Evolutionary conservation across 805 yeast species (phyloP).

Genomic region (Kuraishia molischiana): DNA sequence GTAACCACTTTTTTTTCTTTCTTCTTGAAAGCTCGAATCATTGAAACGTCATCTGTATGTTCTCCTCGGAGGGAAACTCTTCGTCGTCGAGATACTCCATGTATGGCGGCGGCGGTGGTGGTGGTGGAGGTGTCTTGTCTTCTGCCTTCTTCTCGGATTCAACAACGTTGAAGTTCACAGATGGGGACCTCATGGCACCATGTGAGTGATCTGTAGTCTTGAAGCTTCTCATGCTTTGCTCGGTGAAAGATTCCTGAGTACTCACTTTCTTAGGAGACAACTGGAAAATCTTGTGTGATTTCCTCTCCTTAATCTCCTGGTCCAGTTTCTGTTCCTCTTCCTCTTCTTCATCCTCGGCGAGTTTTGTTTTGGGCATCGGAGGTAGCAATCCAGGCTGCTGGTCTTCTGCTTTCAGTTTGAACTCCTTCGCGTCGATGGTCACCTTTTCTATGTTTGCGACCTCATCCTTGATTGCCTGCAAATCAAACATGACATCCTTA

Average conservation of each 20-base stretch:
- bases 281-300: not conserved
- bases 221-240: not conserved
- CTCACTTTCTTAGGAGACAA: not conserved
- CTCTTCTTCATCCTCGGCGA: conserved; percentile 6
- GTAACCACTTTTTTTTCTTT: too few species aligned
- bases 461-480: conserved; percentile 31
- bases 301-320: conserved; percentile 9
- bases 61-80: conserved; percentile 20
- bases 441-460: conserved; percentile 32
- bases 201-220: not conserved
- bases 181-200: conserved; percentile 1
- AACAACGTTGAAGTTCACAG: not conserved
- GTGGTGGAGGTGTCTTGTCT: too few species aligned
- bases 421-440: conserved; percentile 10
- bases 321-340: conserved; percentile 3
- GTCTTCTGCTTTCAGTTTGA: conserved; percentile 7
- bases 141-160: too few species aligned
- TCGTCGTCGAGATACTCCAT: conserved; percentile 18
- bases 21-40: too few species aligned
- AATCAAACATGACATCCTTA: conserved; percentile 30
- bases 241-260: not conserved
- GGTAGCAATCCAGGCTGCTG: conserved; percentile 2
- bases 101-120: too few species aligned
- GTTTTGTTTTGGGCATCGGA: not conserved
- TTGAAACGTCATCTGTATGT: conserved; percentile 18